Evolutionary conservation across 2,329 filamentous ascomycete species (phyloP), one percentile per base, ranked within the genome.

Genomic region (Capronia coronata): DNA sequence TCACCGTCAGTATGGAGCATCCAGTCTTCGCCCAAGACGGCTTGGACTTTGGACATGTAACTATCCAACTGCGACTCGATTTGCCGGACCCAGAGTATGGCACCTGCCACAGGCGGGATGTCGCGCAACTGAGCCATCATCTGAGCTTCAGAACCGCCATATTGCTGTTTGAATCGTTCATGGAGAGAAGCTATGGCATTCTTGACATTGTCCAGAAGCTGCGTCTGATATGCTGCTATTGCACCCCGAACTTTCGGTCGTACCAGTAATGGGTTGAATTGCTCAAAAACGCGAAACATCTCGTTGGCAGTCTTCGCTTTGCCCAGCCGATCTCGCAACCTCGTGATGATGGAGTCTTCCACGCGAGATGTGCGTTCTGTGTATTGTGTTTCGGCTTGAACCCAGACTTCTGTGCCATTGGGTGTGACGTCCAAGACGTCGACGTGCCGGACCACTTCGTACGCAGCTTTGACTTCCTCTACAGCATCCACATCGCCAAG

Each of bases 271-370:
- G 93, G 93, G 65, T 99, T 99, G 78, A 99, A 99, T 66, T 97
- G 97, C 46, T 93, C 97, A 67, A 98, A 98, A 54, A 99, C 93
- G 47, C 94, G 86, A 68, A 99, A 99, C 93, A 98, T 99, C 70
- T 98, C 94, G 65, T 94, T 97, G 34, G 93, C 93, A 55, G 89
- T 95, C 75, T 94, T 96, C 10, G 93, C 91, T 5, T 89, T 95
- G 11, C 90, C 93, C 48, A 98, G 77, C 51, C 93, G 86, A 68
- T 98, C 93, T 62, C 93, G 80, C 25, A 98, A 76, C 46, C 89
- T 80, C 27, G 93, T 89, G 66, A 99, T 99, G 68, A 99, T 98
- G 2, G 93, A 96, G 69, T 98, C 98, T 67, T 99, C 93, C 3
- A 99, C 93, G 52, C 93, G 82, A 14, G 93, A 91, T 8, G 94